Evolutionary conservation across 257 asterid species (phyloP).

Genomic region (Rauvolfia tetraphylla): DNA sequence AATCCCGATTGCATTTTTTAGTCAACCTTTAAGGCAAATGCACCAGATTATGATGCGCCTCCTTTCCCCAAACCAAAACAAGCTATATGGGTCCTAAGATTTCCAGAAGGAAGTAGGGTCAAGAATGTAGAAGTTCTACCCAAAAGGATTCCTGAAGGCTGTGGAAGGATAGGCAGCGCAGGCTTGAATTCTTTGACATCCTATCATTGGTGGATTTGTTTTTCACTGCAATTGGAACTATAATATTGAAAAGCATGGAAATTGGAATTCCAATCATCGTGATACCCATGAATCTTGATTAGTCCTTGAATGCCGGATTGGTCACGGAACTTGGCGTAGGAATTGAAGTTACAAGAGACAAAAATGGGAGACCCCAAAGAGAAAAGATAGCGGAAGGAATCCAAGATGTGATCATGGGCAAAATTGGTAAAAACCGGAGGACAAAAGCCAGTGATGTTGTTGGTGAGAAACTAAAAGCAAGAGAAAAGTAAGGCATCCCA

Average conservation of each 20-base stretch:
- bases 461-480: constrained; percentile 9
- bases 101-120: constrained; percentile 26
- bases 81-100: constrained; percentile 55
- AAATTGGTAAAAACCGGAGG: constrained; percentile 17
- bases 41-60: too few relatives aligned
- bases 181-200: constrained; percentile 23
- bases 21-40: too few relatives aligned
- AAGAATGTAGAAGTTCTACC: constrained; percentile 29
- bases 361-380: constrained; percentile 13
- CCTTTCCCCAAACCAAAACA: too few relatives aligned
- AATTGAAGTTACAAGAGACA: constrained; percentile 23
- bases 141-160: constrained; percentile 21
- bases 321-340: constrained; percentile 28
- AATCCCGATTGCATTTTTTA: too few relatives aligned
- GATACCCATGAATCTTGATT: constrained; percentile 36
- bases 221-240: constrained; percentile 39
- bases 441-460: constrained; percentile 2
- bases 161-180: constrained; percentile 39
- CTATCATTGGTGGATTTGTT: constrained; percentile 29
- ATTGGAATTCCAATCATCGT: constrained; percentile 35
- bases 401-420: constrained; percentile 23
- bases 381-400: constrained; percentile 20
- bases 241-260: constrained; percentile 24
- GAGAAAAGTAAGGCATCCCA: constrained; percentile 10
- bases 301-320: constrained; percentile 35